Evolutionary conservation across 2,329 filamentous ascomycete genomes (phyloP), one percentile per base, ranked within the genome.

Genomic region (Ophiocordyceps robertsii): DNA sequence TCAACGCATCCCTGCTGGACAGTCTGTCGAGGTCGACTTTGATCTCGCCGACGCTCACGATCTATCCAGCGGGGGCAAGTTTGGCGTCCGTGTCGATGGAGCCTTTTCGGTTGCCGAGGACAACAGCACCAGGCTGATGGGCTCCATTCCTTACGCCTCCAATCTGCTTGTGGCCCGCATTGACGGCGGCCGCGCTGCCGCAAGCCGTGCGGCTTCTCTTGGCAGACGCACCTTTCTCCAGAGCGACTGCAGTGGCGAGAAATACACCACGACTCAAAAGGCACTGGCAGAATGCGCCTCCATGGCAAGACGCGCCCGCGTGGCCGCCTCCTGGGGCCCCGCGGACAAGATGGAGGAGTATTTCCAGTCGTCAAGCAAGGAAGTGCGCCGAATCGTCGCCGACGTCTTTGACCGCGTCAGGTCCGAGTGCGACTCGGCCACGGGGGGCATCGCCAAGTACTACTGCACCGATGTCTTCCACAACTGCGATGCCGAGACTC

Each of bases 381-480:
- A 58, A 3, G 65, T 64, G 10, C 68, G 70, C 35, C 64, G 56
- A 41, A 66, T 61, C 1, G 75, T 82, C 7, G 64, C 72, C 2
- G 63, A 63, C 24, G 68, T 81, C 42, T 67, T 66, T 42, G 63
- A 64, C 38, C 53, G 51, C n/a, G 66, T 82, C 7, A 70, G 73
- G 5, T 50, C 51, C 2, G 75, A 82, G 58, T 80, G 77, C 45
- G 60, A 64, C 41, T 70, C 70, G 14, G 65, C 65, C 16, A 66
- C 58, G 24, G 56, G 61, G 0, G 70, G 73, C 2, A 52, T 55
- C 2, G 75, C 75, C 2, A 59, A 58, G 1, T 75, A 73, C 50
- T 75, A 76, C 63, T 83, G 80, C 64, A 64, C 60, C 14, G 78
- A 83, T 50, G 59, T 66, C 2, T 73, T 73, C 52, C 55, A 58